Conservation (phyloP, 108 stramenopile genomes). For the Seminavis robusta region DNA sequence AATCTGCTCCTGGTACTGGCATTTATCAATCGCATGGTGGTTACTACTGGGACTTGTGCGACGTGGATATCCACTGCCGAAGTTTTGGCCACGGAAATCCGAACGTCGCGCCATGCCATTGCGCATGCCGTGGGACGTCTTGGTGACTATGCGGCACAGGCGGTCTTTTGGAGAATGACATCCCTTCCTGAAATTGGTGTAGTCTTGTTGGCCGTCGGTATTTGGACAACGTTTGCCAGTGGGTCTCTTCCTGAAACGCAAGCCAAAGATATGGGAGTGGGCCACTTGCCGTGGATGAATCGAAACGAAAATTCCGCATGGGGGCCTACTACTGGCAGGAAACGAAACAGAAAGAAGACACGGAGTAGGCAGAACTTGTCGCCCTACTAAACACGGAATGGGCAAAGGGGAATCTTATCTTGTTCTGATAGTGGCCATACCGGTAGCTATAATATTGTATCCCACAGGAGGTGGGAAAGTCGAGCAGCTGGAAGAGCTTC, state of each 20-base stretch:
- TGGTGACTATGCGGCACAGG: slow-evolving; percentile 37
- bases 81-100: slow-evolving; percentile 47
- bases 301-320: too few relatives aligned
- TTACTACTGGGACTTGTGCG: slow-evolving; percentile 34
- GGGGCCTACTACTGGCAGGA: too few relatives aligned
- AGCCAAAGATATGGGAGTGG: slow-evolving; percentile 22
- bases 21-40: slow-evolving; percentile 39
- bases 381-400: too few relatives aligned
- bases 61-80: slow-evolving; percentile 58
- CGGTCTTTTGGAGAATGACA: slow-evolving; percentile 16
- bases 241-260: slow-evolving; percentile 30
- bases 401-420: too few relatives aligned
- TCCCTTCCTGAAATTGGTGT: slow-evolving; percentile 20
- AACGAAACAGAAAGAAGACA: too few relatives aligned
- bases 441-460: too few relatives aligned
- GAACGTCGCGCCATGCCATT: slow-evolving; percentile 48
- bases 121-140: slow-evolving; percentile 47
- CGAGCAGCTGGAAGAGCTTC: too few relatives aligned
- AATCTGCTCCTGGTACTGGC: slow-evolving; percentile 23
- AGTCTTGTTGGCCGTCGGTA: slow-evolving; percentile 10
- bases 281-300: too few relatives aligned
- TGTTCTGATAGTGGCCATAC: too few relatives aligned
- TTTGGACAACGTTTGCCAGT: slow-evolving; percentile 6
- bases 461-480: too few relatives aligned
- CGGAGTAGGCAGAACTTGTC: too few relatives aligned